Conservation (phyloP, 306 rosid species). For the Casuarina equisetifolia region DNA sequence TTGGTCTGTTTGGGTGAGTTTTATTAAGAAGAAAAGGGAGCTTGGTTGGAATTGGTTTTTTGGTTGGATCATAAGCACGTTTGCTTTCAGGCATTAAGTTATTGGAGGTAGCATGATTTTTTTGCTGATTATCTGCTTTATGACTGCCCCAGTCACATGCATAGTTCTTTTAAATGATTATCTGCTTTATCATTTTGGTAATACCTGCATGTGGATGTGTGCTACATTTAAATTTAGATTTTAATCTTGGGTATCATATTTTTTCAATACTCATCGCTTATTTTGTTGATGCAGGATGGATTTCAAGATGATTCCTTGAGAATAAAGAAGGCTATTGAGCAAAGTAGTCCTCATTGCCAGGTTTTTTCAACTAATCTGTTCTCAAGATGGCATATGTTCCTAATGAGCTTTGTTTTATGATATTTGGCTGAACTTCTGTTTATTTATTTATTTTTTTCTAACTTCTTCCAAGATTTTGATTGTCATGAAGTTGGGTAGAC, state of each 20-base stretch:
- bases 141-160: background rate
- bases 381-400: background rate
- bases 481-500: background rate
- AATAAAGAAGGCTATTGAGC: slow-evolving; percentile 75
- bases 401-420: background rate
- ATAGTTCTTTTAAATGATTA: background rate
- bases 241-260: background rate
- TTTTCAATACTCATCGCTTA: background rate
- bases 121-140: background rate
- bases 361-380: slow-evolving; percentile 40
- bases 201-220: background rate
- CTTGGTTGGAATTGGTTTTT: too few species aligned
- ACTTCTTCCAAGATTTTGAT: background rate
- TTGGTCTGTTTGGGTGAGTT: too few species aligned
- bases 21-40: too few species aligned
- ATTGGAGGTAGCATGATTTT: background rate
- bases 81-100: background rate
- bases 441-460: background rate
- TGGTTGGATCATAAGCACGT: too few species aligned
- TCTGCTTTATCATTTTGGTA: background rate
- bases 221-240: background rate
- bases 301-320: slow-evolving; percentile 84
- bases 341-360: slow-evolving; percentile 65
- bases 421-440: background rate
- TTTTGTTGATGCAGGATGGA: slow-evolving; percentile 68